Base-by-base conservation (phyloP, 1,284 basidiomycete species). In the Pholiota adiposa region DNA sequence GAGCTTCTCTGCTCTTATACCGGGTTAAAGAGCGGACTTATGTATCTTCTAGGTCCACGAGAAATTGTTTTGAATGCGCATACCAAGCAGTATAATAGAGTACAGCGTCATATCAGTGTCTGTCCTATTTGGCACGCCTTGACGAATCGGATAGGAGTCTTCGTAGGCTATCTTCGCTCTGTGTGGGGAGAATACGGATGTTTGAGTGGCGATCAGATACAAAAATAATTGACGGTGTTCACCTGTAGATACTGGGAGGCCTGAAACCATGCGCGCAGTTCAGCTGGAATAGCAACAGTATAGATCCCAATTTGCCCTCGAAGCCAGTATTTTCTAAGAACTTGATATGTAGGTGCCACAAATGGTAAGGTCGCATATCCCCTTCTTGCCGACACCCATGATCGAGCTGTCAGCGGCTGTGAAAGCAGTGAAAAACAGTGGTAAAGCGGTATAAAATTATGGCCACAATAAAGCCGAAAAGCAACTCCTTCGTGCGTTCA, bases 81-180 rank as follows among this genome's bases (percentile, higher is more conserved):
- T 58, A 36, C 54, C 29, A 48, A 34, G 29, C 54, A 46, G 52
- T 31, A 34, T 12, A 23, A 43, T 19, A n/a, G n/a, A n/a, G n/a
- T n/a, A 2, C 14, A 55, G 43, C 27, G 48, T 50, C 63, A 65
- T 52, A 60, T 61, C 61, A 57, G 51, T n/a, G 43, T 44, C 38
- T 33, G 25, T 61, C 52, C 34, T 44, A 44, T 61, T 54, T 60
- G 53, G 59, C 53, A 58, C 54, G 52, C 36, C 50, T 41, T 65
- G 61, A 58, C 54, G 44, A 55, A 56, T 63, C n/a, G n/a, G n/a
- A 63, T 59, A 59, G 48, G 56, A 62, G 23, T 48, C 52, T 34
- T 55, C 51, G 48, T 58, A 44, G 52, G n/a, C 41, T 51, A 62
- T 56, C 31, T 60, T 52, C 33, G 58, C 55, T 56, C 33, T 53